Conservation (phyloP, 805 yeast species). For the Wickerhamiella kurtzmanii region DNA sequence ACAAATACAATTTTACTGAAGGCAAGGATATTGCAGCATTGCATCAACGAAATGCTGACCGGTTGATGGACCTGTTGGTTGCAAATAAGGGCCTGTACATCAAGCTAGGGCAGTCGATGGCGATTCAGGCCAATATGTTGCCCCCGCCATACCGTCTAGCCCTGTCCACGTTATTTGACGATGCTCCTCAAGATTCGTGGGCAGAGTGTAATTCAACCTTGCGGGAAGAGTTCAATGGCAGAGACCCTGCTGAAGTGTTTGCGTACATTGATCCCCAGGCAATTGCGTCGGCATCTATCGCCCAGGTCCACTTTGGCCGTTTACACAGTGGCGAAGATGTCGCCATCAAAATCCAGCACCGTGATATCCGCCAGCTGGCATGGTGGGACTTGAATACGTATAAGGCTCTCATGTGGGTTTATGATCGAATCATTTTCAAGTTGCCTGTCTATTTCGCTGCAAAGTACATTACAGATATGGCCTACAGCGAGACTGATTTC, state of each 20-base stretch:
- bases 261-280: conserved; percentile 42
- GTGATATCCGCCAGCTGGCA: conserved; percentile 47
- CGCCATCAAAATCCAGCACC: conserved; percentile 85
- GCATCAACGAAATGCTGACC: conserved; percentile 46
- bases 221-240: conserved; percentile 28
- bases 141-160: conserved; percentile 51
- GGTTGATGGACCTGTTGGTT: conserved; percentile 33
- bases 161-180: conserved; percentile 48
- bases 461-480: conserved; percentile 42
- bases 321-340: conserved; percentile 53
- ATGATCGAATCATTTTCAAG: conserved; percentile 42
- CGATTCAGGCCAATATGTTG: conserved; percentile 56
- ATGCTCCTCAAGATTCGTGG: conserved; percentile 48
- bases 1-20: conserved; percentile 39
- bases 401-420: conserved; percentile 36
- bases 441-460: conserved; percentile 49
- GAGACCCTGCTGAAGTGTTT: conserved; percentile 32
- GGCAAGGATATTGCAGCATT: conserved; percentile 36
- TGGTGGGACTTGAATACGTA: conserved; percentile 49
- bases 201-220: conserved; percentile 24
- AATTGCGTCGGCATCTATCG: conserved; percentile 72
- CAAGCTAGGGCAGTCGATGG: conserved; percentile 67
- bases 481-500: conserved; percentile 52
- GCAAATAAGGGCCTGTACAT: conserved; percentile 51
- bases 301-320: conserved; percentile 79